These are phyloP conservation scores for Isoetes engelmannii DNA, from an alignment of 83 land plant genomes.

Conservation along the genomic window DNA sequence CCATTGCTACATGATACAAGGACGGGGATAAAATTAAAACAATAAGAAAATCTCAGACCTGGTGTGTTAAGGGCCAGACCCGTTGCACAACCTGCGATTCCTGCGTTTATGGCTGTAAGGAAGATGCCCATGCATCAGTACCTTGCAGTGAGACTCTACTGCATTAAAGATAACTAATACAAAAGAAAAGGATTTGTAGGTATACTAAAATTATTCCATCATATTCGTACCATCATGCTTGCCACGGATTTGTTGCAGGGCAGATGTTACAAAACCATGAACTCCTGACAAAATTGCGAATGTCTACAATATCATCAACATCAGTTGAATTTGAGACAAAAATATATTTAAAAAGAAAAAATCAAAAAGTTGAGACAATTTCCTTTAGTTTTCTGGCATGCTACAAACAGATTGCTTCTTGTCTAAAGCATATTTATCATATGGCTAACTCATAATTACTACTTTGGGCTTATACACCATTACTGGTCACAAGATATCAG, in stretches of 20 bases:
- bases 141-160: neutral
- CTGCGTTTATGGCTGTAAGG: conserved; percentile 35
- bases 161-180: neutral
- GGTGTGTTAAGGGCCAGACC: conserved; percentile 39
- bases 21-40: neutral
- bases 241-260: conserved; percentile 31
- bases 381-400: neutral
- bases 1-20: neutral
- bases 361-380: neutral
- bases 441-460: neutral
- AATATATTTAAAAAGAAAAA: neutral
- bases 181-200: neutral
- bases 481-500: too few species aligned
- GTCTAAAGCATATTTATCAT: neutral
- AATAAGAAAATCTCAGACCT: conserved; percentile 10
- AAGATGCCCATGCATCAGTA: neutral
- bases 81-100: conserved; percentile 45
- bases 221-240: conserved; percentile 33
- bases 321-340: neutral
- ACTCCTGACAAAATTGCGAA: conserved; percentile 41
- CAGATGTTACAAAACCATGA: conserved; percentile 33
- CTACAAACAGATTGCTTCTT: neutral
- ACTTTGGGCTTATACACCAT: too few species aligned
- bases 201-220: neutral
- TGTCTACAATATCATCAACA: conserved; percentile 21